Percentiles rank a stretch among this genome's conserved stretches.
These are phyloP conservation scores for Paraglomus brasilianum DNA, from an alignment of 192 early-diverging fungal genomes.

Conservation along the genomic window DNA sequence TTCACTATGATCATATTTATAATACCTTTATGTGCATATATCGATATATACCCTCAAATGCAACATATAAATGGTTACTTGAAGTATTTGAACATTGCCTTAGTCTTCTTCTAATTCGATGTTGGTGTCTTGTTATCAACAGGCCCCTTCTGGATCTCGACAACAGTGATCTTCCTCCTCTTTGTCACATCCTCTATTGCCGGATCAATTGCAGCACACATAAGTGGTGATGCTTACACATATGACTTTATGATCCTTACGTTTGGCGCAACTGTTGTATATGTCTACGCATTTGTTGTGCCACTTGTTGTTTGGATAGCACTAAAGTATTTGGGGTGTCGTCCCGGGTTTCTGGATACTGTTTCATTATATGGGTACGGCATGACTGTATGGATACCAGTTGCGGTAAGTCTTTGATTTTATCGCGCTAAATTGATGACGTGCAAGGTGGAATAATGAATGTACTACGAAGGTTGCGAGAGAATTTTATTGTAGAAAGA, in stretches of 20 bases:
- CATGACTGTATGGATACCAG: constrained; percentile 91
- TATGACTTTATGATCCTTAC: constrained; percentile 84
- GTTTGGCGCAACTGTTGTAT: constrained; percentile 79
- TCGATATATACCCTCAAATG: neutral
- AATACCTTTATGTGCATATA: too few relatives aligned
- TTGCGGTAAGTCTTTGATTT: constrained; percentile 60
- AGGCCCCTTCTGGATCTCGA: constrained; percentile 98
- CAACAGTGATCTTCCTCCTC: constrained; percentile 93
- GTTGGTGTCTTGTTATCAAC: neutral
- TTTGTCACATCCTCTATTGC: constrained; percentile 94
- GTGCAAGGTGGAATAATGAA: neutral
- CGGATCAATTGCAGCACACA: constrained; percentile 72
- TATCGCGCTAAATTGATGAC: neutral
- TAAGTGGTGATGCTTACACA: constrained; percentile 51
- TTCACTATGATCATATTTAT: neutral
- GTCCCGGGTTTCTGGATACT: constrained; percentile 83
- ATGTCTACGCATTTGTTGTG: constrained; percentile 72
- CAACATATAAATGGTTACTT: constrained; percentile 16
- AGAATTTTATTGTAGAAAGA: neutral
- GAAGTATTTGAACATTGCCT: neutral
- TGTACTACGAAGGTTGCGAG: neutral
- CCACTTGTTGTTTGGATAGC: constrained; percentile 77
- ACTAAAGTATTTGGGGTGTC: constrained; percentile 82
- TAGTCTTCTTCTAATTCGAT: neutral
- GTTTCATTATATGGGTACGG: constrained; percentile 89